Evolutionary conservation across 2,329 filamentous ascomycete genomes (phyloP).

Genomic region (Clathrospora elynae): DNA sequence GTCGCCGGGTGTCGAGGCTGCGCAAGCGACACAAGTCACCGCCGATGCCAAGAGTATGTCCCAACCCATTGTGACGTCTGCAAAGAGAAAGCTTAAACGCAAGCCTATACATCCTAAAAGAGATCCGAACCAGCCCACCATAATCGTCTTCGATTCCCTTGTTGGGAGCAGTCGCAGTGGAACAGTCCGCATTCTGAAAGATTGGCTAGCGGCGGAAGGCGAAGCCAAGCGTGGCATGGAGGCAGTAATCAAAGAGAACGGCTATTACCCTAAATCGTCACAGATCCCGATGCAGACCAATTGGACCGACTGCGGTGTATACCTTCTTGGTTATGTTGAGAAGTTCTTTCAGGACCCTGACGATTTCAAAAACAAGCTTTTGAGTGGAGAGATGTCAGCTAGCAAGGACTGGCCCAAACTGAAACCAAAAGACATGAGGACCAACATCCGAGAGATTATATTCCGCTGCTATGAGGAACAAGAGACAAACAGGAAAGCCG

Average conservation of each 20-base stretch:
- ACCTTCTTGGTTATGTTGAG: conserved; percentile 80
- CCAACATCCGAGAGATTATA: conserved; percentile 68
- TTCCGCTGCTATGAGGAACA: conserved; percentile 64
- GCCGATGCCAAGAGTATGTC: conserved; percentile 17
- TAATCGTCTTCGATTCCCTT: conserved; percentile 88
- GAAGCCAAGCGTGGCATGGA: conserved; percentile 62
- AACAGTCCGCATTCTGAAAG: conserved; percentile 71
- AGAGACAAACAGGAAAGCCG: conserved; percentile 13
- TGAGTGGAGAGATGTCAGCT: conserved; percentile 67
- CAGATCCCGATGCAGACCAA: conserved; percentile 81
- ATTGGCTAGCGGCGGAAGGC: conserved; percentile 78
- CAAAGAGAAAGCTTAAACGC: conserved; percentile 31
- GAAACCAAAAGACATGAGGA: conserved; percentile 64
- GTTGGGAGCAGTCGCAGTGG: conserved; percentile 59
- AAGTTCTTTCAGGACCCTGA: conserved; percentile 79
- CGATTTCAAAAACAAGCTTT: conserved; percentile 67
- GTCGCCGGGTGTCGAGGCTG: neutral
- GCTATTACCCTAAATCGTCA: conserved; percentile 67
- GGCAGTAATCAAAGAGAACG: conserved; percentile 54
- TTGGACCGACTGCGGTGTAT: conserved; percentile 87
- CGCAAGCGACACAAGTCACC: conserved; percentile 4
- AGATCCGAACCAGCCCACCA: conserved; percentile 59
- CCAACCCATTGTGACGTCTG: conserved; percentile 12
- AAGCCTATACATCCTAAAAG: conserved; percentile 34
- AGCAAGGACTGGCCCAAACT: conserved; percentile 61